Evolutionary conservation across 2,329 filamentous ascomycete species (phyloP).

Genomic region (Pleurostoma richardsiae): DNA sequence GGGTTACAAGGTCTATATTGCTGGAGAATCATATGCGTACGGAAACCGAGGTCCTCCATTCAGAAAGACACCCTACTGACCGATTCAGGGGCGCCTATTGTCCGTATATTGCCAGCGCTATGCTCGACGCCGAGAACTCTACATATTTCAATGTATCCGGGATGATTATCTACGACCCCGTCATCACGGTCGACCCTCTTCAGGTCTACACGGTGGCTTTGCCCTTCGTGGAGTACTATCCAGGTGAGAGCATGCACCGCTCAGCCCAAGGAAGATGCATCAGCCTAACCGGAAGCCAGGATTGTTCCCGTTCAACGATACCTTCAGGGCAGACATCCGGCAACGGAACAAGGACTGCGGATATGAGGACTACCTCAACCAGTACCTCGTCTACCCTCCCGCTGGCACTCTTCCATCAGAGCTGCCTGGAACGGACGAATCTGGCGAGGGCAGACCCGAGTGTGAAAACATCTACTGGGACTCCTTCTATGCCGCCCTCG

Average conservation of each 20-base stretch:
- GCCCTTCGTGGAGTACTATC: slow-evolving; percentile 53
- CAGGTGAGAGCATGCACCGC: not conserved
- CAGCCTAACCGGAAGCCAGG: slow-evolving; percentile 7
- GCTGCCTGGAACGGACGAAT: slow-evolving; percentile 35
- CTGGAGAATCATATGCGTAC: slow-evolving; percentile 64
- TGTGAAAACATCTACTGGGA: slow-evolving; percentile 55
- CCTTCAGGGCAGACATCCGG: slow-evolving; percentile 47
- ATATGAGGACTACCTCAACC: slow-evolving; percentile 53
- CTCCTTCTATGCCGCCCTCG: slow-evolving; percentile 46
- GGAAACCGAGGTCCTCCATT: not conserved
- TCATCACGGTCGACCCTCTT: slow-evolving; percentile 45
- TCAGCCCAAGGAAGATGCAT: too few relatives aligned
- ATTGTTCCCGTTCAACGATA: slow-evolving; percentile 60
- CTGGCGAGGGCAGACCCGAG: slow-evolving; percentile 27
- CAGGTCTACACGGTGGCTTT: slow-evolving; percentile 43
- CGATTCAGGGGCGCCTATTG: slow-evolving; percentile 48
- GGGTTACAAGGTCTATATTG: slow-evolving; percentile 65
- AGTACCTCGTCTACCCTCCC: slow-evolving; percentile 65
- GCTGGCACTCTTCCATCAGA: slow-evolving; percentile 34
- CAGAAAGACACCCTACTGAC: slow-evolving; percentile 4
- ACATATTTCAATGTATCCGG: slow-evolving; percentile 64
- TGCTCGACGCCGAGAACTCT: slow-evolving; percentile 62
- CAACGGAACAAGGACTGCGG: slow-evolving; percentile 52
- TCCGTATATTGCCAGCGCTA: slow-evolving; percentile 68
- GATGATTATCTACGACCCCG: slow-evolving; percentile 69